phyloP scores from a whole-genome alignment of 2,329 filamentous ascomycete species.

The Phialocephala sp. region DNA sequence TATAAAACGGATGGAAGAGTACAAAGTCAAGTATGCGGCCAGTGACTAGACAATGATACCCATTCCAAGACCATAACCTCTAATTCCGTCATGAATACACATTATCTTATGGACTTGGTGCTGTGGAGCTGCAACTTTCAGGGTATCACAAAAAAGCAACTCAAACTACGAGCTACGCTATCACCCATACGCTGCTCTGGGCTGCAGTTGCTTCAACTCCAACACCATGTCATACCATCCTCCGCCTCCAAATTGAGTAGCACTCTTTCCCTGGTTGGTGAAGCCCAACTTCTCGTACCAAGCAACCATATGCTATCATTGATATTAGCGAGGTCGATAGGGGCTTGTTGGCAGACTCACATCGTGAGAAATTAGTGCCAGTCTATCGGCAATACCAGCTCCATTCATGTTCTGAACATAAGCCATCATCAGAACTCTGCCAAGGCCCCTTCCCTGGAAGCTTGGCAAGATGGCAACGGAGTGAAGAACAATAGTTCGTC shows the following conservation, averaged over 20 bases:
- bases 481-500: constrained; percentile 80
- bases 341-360: constrained; percentile 46
- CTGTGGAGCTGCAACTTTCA: constrained; percentile 18
- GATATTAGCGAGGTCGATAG: not conserved
- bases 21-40: constrained; percentile 69
- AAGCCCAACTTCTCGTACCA: constrained; percentile 85
- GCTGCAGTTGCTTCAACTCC: constrained; percentile 38
- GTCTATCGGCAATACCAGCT: constrained; percentile 70
- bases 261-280: constrained; percentile 68
- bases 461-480: constrained; percentile 80
- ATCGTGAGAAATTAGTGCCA: constrained; percentile 79
- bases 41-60: constrained; percentile 49
- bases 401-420: constrained; percentile 80
- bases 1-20: constrained; percentile 72
- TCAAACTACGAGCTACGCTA: constrained; percentile 9
- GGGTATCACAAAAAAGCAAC: constrained; percentile 33
- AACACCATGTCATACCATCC: constrained; percentile 77
- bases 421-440: constrained; percentile 73
- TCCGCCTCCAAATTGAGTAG: constrained; percentile 75
- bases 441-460: constrained; percentile 76
- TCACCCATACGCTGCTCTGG: constrained; percentile 40
- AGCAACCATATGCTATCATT: constrained; percentile 63
- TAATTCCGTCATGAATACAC: constrained; percentile 13
- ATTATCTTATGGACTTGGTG: constrained; percentile 3
- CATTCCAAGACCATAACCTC: not conserved